These are phyloP conservation scores for Ophiostoma sp. DNA, from an alignment of 2,329 filamentous ascomycete genomes.

Conservation along the genomic window DNA sequence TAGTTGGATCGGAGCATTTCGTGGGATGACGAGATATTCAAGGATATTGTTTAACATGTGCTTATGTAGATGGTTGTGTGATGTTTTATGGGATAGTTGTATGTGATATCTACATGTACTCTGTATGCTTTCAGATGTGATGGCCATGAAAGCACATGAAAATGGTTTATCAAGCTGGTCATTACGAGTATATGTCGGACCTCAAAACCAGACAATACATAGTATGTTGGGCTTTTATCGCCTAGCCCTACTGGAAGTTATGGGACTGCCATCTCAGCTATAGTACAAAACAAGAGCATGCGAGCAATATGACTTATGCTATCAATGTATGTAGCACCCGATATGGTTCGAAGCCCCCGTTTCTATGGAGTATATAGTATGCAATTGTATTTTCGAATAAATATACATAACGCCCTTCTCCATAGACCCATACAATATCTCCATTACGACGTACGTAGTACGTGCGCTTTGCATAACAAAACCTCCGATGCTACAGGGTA, in stretches of 20 bases:
- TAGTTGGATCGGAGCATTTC: background rate
- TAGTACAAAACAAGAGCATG: background rate
- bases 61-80: background rate
- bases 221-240: background rate
- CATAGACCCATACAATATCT: background rate
- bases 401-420: background rate
- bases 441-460: background rate
- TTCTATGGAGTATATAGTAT: background rate
- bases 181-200: background rate
- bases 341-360: no score
- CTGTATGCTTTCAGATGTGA: no score
- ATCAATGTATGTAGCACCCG: background rate
- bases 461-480: slow-evolving; percentile 11
- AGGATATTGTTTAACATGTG: background rate
- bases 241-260: background rate
- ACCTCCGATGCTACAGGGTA: background rate
- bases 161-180: background rate
- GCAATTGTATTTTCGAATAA: background rate
- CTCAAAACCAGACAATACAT: background rate
- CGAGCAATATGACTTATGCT: background rate
- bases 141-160: background rate
- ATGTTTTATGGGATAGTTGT: no score
- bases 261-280: background rate
- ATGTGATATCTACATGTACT: background rate
- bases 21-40: background rate